Conservation (phyloP, 257 asterid species). For the Forsythia viridissima region DNA sequence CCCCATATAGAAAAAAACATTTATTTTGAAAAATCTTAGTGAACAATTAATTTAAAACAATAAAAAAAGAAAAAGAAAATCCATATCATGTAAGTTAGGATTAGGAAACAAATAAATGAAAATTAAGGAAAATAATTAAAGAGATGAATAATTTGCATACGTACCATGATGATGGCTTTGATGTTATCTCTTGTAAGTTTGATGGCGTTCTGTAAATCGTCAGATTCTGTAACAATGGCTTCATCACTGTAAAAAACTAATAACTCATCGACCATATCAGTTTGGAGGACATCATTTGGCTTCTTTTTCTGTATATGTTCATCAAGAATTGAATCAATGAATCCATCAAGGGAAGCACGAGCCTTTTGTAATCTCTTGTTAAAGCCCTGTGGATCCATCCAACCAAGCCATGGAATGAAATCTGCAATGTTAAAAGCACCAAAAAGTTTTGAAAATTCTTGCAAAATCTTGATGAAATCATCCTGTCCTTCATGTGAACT, state of each 20-base stretch:
- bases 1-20: neutral
- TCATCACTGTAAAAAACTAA: slow-evolving; percentile 69
- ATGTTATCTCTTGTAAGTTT: slow-evolving; percentile 69
- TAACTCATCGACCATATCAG: slow-evolving; percentile 93
- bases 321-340: slow-evolving; percentile 68
- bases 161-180: slow-evolving; percentile 91
- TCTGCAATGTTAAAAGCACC: slow-evolving; percentile 85
- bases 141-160: neutral
- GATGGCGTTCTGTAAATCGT: slow-evolving; percentile 69
- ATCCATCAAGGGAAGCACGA: slow-evolving; percentile 71
- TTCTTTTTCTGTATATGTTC: slow-evolving; percentile 58
- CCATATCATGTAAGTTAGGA: no score
- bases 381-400: slow-evolving; percentile 75
- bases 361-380: slow-evolving; percentile 48
- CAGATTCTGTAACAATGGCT: slow-evolving; percentile 43
- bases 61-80: no score
- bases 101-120: no score
- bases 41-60: neutral
- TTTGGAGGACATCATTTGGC: slow-evolving; percentile 28
- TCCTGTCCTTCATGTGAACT: slow-evolving; percentile 66
- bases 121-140: neutral
- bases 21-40: neutral
- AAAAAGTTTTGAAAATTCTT: slow-evolving; percentile 74
- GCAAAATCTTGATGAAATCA: slow-evolving; percentile 65
- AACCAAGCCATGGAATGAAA: slow-evolving; percentile 64